A percentile compares a stretch with the other conserved stretches of the same genome.
phyloP scores from a whole-genome alignment of 345 rosid species.

The sweet orange (Citrus sinensis) region DVS_A1.0 CM039168.1:3569501-3570000 shows the following conservation, averaged over 20 bases:
- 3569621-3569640: background rate
- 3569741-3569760: background rate
- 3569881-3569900: background rate
- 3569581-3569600: conserved; percentile 7
- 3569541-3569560: conserved; percentile 1
- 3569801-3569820: background rate
- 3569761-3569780: background rate
- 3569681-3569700: conserved; percentile 12
- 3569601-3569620: conserved; percentile 2
- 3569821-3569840: background rate
- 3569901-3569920: background rate
- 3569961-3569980: background rate
- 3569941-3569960: background rate
- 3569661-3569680: conserved; percentile 16
- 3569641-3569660: background rate
- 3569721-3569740: conserved; percentile 12
- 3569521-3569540: background rate
- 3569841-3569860: background rate
- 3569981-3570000: background rate
- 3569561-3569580: conserved; percentile 9
- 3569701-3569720: conserved; percentile 1
- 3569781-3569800: background rate
- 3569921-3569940: background rate
- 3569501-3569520: conserved; percentile 40
- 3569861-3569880: background rate